Conservation (phyloP, 208 protist genomes). For the Sergeia podlipaevii region DNA sequence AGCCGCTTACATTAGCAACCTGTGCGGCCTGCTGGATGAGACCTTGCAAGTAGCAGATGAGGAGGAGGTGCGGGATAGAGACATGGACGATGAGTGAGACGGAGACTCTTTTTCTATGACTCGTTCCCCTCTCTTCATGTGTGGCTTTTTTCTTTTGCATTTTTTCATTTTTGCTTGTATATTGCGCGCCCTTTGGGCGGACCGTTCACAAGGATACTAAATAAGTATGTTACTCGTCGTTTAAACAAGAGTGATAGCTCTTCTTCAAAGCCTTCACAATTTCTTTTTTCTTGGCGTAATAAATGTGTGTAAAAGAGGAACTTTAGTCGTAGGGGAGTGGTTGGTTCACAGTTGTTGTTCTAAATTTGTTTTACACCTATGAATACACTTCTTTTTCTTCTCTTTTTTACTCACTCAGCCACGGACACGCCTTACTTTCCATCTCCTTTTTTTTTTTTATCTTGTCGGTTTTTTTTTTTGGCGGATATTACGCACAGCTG, state of each 20-base stretch:
- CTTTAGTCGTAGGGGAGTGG: not conserved
- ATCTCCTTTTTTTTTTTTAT: slow-evolving; percentile 3
- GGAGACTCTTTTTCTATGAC: too few species aligned
- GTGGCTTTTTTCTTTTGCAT: too few species aligned
- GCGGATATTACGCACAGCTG: not conserved
- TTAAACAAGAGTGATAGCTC: too few species aligned
- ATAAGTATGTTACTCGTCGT: too few species aligned
- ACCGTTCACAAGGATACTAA: too few species aligned
- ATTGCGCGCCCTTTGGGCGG: too few species aligned
- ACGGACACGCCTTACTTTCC: not conserved
- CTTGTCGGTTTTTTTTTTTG: not conserved
- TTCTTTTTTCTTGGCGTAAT: too few species aligned
- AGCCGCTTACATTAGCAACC: slow-evolving; percentile 55
- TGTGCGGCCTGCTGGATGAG: slow-evolving; percentile 75
- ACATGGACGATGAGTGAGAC: slow-evolving; percentile 23
- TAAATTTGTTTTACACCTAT: not conserved
- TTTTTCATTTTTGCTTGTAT: too few species aligned
- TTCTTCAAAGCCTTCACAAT: too few species aligned
- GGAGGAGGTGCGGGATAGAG: slow-evolving; percentile 77
- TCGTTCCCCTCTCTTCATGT: too few species aligned
- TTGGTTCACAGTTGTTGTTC: too few species aligned
- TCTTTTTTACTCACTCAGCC: not conserved
- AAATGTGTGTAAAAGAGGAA: too few species aligned
- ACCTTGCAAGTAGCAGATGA: slow-evolving; percentile 85
- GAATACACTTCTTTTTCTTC: not conserved